These are phyloP conservation scores for Thamnidium elegans DNA, from an alignment of 192 early-diverging fungal genomes.

Conservation along the genomic window DNA sequence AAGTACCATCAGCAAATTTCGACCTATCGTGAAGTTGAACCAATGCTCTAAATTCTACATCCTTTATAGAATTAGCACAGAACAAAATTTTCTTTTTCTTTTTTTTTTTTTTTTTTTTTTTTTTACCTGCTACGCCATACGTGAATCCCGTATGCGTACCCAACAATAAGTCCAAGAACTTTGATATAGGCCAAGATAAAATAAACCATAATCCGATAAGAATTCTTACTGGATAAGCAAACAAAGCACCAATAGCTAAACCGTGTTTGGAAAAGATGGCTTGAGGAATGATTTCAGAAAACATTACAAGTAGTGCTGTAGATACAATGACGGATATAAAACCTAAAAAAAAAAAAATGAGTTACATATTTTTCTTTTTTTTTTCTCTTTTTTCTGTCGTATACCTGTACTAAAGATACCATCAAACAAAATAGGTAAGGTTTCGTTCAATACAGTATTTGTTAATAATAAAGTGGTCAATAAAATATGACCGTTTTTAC, in stretches of 20 bases:
- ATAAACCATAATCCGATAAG: constrained; percentile 55
- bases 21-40: constrained; percentile 57
- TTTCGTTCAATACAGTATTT: constrained; percentile 91
- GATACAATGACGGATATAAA: constrained; percentile 79
- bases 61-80: neutral
- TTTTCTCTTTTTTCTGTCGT: neutral
- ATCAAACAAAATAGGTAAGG: constrained; percentile 77
- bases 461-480: constrained; percentile 85
- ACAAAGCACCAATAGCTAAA: constrained; percentile 84
- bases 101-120: neutral
- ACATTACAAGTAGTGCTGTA: constrained; percentile 81
- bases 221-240: constrained; percentile 68
- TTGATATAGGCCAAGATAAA: constrained; percentile 81
- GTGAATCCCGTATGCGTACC: constrained; percentile 77
- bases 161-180: constrained; percentile 76
- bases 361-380: neutral
- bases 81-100: constrained; percentile 7
- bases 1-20: constrained; percentile 50
- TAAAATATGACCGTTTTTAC: constrained; percentile 84
- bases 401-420: constrained; percentile 60
- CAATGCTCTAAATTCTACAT: constrained; percentile 58
- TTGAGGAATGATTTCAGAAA: constrained; percentile 95
- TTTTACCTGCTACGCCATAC: constrained; percentile 63
- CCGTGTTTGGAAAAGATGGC: constrained; percentile 87
- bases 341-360: constrained; percentile 34